Conservation (phyloP, 192 early-diverging fungal genomes). For the Coemansia guatemalensis region DNA sequence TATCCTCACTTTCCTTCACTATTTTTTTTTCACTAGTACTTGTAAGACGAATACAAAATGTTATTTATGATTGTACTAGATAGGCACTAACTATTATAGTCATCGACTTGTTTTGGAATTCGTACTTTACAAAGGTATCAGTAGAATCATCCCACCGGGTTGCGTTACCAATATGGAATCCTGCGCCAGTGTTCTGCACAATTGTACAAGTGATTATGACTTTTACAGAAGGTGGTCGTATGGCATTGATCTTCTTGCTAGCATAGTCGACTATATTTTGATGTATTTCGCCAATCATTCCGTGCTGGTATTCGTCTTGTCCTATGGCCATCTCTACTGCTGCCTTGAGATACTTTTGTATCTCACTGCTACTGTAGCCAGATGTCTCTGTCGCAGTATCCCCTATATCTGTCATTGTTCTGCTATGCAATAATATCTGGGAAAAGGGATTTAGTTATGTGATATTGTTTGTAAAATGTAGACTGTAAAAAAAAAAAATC, state of each 20-base stretch:
- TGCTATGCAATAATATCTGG: not conserved
- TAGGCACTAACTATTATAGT: constrained; percentile 34
- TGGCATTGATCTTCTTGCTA: constrained; percentile 30
- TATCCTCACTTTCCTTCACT: not conserved
- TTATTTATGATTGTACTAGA: constrained; percentile 12
- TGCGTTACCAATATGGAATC: constrained; percentile 35
- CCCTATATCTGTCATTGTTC: not conserved
- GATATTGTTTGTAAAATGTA: not conserved
- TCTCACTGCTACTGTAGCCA: constrained; percentile 14
- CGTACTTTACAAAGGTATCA: constrained; percentile 27
- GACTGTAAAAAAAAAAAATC: too few relatives aligned
- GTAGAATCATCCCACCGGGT: constrained; percentile 30
- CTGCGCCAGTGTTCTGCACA: constrained; percentile 38
- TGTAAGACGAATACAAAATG: not conserved
- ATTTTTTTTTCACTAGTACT: not conserved
- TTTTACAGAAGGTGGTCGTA: constrained; percentile 18
- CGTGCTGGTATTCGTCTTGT: constrained; percentile 36
- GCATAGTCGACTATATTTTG: constrained; percentile 46
- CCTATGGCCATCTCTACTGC: constrained; percentile 41
- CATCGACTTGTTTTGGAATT: constrained; percentile 32
- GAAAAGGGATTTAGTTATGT: too few relatives aligned
- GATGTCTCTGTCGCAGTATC: not conserved
- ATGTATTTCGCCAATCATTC: constrained; percentile 23
- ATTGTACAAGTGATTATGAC: constrained; percentile 39
- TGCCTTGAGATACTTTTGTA: constrained; percentile 33